Conservation (phyloP, 2,329 filamentous ascomycete species). For the Blastomyces percursus region DNA sequence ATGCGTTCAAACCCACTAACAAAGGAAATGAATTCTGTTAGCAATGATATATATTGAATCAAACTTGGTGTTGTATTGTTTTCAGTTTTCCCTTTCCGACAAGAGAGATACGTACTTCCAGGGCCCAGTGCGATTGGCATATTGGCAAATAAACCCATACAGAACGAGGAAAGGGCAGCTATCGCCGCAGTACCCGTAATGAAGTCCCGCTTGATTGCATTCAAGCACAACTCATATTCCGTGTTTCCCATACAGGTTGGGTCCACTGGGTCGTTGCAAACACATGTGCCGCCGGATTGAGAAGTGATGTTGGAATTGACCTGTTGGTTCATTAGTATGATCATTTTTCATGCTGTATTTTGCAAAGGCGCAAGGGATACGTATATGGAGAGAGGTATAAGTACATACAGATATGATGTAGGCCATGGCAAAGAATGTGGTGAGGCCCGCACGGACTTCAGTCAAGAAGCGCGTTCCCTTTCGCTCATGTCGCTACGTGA, state of each 20-base stretch:
- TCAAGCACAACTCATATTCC: conserved; percentile 36
- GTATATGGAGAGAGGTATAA: neutral
- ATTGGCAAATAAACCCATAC: conserved; percentile 74
- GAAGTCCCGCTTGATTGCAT: conserved; percentile 60
- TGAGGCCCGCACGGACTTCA: conserved; percentile 70
- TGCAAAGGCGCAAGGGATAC: neutral
- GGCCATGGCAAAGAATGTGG: conserved; percentile 70
- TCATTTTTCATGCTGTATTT: neutral
- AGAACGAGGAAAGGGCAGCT: conserved; percentile 65
- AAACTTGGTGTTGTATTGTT: neutral
- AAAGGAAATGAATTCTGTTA: conserved; percentile 3
- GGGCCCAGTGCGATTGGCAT: conserved; percentile 63
- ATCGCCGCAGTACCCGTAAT: conserved; percentile 81
- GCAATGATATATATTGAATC: neutral
- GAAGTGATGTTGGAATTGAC: conserved; percentile 60
- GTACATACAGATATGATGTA: conserved; percentile 61
- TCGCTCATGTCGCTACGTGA: conserved; percentile 53
- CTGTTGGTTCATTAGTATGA: conserved; percentile 17
- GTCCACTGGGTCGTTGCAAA: conserved; percentile 48
- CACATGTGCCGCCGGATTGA: conserved; percentile 62
- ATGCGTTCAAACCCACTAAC: conserved; percentile 70
- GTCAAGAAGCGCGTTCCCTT: conserved; percentile 70
- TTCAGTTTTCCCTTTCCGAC: neutral
- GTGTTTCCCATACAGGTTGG: conserved; percentile 40
- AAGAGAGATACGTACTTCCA: conserved; percentile 39